Percentiles rank a stretch among this genome's conserved stretches.
Conservation (phyloP, 352 stramenopile species). For the Pythium insidiosum region DNA sequence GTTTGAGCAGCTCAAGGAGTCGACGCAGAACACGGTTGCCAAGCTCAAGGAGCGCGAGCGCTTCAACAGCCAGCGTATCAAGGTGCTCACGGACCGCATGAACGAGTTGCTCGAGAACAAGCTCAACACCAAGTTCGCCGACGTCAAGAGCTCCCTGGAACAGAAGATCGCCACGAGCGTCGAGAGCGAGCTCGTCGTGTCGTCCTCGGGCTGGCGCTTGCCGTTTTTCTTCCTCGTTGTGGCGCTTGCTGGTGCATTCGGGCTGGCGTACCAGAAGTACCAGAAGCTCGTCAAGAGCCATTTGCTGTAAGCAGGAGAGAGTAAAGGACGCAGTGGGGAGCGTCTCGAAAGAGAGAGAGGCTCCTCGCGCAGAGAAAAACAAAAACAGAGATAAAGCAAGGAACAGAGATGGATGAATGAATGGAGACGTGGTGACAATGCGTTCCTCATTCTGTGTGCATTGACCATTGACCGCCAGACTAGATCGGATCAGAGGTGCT, state of each 20-base stretch:
- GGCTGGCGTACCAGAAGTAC: conserved; percentile 82
- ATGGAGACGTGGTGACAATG: too few species aligned
- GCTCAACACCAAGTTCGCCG: conserved; percentile 56
- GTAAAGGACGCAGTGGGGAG: conserved; percentile 1
- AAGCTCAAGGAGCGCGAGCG: conserved; percentile 71
- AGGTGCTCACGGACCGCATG: conserved; percentile 63
- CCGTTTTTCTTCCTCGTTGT: conserved; percentile 77
- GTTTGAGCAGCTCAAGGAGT: conserved; percentile 75
- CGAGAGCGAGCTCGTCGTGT: conserved; percentile 54
- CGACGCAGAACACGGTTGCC: conserved; percentile 62
- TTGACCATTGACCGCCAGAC: too few species aligned
- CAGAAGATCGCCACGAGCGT: conserved; percentile 64
- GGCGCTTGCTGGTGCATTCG: conserved; percentile 39
- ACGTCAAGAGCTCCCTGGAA: conserved; percentile 47
- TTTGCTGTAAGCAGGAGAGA: conserved; percentile 62
- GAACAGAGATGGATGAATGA: too few species aligned
- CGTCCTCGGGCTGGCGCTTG: conserved; percentile 60
- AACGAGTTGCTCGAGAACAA: conserved; percentile 65
- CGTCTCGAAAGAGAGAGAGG: too few species aligned
- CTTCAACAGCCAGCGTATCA: conserved; percentile 65
- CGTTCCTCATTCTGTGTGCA: too few species aligned
- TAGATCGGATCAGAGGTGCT: too few species aligned
- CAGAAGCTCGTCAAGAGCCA: conserved; percentile 81
- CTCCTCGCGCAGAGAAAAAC: too few species aligned
- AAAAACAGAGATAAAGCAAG: too few species aligned